These are phyloP conservation scores for Mycena vulgaris DNA, from an alignment of 768 basidiomycete genomes.

Conservation along the genomic window DNA sequence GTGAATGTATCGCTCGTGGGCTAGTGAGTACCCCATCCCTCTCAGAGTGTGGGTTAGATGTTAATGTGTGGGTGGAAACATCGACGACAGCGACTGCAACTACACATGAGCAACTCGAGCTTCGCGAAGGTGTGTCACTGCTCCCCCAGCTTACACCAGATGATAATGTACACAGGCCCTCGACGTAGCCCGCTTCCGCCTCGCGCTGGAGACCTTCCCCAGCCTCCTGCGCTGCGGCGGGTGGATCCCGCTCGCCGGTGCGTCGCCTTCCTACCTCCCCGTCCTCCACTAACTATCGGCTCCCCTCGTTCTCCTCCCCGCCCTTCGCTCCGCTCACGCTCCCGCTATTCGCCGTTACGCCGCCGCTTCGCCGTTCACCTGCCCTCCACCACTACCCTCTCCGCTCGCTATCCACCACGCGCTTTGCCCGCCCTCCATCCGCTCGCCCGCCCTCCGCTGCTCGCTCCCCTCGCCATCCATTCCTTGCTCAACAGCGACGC, in stretches of 20 bases:
- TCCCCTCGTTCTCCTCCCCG: background rate
- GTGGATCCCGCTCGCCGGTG: slow-evolving; percentile 69
- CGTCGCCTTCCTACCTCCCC: background rate
- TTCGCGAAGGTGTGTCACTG: slow-evolving; percentile 53
- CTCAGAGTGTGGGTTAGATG: too few species aligned
- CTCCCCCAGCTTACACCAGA: background rate
- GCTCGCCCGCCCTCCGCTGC: too few species aligned
- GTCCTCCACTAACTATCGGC: too few species aligned
- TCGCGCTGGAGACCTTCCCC: slow-evolving; percentile 67
- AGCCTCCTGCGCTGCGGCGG: slow-evolving; percentile 72
- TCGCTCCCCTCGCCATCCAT: too few species aligned
- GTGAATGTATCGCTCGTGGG: slow-evolving; percentile 44
- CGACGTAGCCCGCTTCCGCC: slow-evolving; percentile 65
- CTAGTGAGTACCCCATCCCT: slow-evolving; percentile 51
- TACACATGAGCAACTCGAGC: slow-evolving; percentile 86
- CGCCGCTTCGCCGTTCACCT: background rate
- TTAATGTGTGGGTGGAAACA: background rate
- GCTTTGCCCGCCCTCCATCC: too few species aligned
- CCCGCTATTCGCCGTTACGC: too few species aligned
- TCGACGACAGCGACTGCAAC: slow-evolving; percentile 84
- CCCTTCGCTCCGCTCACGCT: too few species aligned
- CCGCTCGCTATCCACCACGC: too few species aligned
- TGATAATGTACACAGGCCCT: slow-evolving; percentile 56
- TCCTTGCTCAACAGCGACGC: slow-evolving; percentile 53
- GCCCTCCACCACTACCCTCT: too few species aligned